Evolutionary conservation across 345 rosid species (phyloP).

Genomic region (Pugionium cornutum): DNA sequence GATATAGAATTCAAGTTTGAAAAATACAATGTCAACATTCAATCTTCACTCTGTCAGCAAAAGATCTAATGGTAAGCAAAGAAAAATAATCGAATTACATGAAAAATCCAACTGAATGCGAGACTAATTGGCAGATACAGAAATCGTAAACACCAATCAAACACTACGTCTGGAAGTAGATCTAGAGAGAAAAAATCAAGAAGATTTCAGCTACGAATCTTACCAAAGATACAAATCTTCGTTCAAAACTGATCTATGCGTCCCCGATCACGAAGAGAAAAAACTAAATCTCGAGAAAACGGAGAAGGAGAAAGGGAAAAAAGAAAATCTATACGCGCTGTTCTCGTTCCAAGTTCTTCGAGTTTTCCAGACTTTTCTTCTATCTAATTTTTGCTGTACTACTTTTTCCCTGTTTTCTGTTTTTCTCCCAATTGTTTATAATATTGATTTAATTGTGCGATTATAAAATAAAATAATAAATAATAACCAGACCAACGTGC

Average conservation of each 20-base stretch:
- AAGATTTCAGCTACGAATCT: conserved; percentile 29
- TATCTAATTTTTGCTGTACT: conserved; percentile 3
- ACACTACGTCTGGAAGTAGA: conserved; percentile 33
- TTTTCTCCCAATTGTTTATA: conserved; percentile 9
- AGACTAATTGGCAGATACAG: not conserved
- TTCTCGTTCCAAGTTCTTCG: conserved; percentile 28
- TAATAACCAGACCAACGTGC: not conserved
- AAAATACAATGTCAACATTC: conserved; percentile 23
- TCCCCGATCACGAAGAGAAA: conserved; percentile 29
- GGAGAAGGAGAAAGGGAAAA: not conserved
- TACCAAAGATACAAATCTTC: conserved; percentile 20
- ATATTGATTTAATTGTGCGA: not conserved
- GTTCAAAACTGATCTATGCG: conserved; percentile 31
- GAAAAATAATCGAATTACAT: conserved; percentile 22
- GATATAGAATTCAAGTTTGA: conserved; percentile 20
- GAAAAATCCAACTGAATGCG: conserved; percentile 14
- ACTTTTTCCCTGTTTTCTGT: conserved; percentile 17
- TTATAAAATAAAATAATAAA: not conserved
- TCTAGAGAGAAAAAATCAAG: conserved; percentile 28
- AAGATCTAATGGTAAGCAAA: conserved; percentile 31
- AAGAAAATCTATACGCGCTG: conserved; percentile 23
- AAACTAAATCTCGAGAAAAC: conserved; percentile 23
- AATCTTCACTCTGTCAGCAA: conserved; percentile 22
- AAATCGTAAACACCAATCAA: conserved; percentile 14
- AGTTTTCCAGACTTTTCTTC: conserved; percentile 37